Base-by-base conservation (phyloP, 2,329 filamentous ascomycete genomes). In the Paracoccidioides lutzii region DNA sequence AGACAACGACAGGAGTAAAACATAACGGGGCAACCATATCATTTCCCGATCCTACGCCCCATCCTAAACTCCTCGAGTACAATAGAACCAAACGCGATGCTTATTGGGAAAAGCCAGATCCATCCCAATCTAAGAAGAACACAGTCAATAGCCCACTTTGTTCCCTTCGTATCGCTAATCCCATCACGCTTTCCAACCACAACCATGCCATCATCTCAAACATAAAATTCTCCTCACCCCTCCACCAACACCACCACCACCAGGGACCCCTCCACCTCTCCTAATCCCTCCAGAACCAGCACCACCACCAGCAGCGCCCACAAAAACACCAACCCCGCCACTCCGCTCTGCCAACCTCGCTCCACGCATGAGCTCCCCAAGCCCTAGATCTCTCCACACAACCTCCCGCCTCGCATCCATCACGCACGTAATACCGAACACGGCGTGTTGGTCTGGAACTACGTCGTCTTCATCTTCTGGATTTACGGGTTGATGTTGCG, bases 401-500 rank as follows among this genome's bases (percentile, higher is more conserved):
- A 73, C 72, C 67, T 80, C 78, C 51, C 73, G 70, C 58, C 73
- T 73, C 51, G 72, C 71, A 65, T 82, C 77, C 63, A 81, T 82
- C 0, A 81, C 82, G 44, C 81, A 72, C 65, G 80, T 76, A 57
- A 85, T 85, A 1, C 82, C 82, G 68, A 84, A 85, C 2, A 81
- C 82, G 0, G 82, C 82, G 67, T 84, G 82, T 67, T 84, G 81
- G 61, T 84, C 81, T 0, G 82, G 82, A 12, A 84, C 81, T 2
- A 84, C 79, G 60, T 84, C 82, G 59, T 84, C 82, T 65, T 85
- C 81, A 59, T 84, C 82, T 64, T 84, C 82, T 0, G 82, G 82
- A 59, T 84, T 84, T 12, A 81, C 67, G 0, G 82, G 82, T 63
- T 83, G 80, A 56, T 81, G 77, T 57, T 83, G 78, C 14, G 78